Evolutionary conservation across 768 basidiomycete genomes (phyloP).

Genomic region (Termitomyces titanicus): DNA sequence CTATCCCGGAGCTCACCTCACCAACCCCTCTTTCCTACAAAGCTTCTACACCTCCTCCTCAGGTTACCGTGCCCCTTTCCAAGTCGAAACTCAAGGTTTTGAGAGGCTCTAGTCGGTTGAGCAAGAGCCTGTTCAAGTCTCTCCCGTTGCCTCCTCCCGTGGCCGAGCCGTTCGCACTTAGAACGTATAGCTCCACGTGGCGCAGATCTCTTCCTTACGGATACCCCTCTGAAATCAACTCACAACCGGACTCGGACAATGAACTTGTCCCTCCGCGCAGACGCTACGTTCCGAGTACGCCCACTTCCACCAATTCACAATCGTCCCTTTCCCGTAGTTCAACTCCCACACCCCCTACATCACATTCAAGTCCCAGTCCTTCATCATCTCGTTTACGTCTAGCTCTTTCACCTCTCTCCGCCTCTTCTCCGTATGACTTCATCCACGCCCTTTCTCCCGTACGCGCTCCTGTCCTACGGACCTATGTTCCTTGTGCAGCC

Average conservation of each 20-base stretch:
- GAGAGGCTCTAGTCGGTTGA: constrained; percentile 22
- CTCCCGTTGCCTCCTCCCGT: constrained; percentile 41
- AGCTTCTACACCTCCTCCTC: constrained; percentile 10
- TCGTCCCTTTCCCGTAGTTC: constrained; percentile 16
- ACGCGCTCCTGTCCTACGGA: constrained; percentile 64
- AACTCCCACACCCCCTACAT: constrained; percentile 13
- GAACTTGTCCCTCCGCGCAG: constrained; percentile 18
- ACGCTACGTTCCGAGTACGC: constrained; percentile 32
- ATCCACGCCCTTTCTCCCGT: constrained; percentile 53
- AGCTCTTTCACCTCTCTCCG: constrained; percentile 10
- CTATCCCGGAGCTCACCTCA: constrained; percentile 60
- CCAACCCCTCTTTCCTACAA: constrained; percentile 67
- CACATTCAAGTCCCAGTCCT: constrained; percentile 7
- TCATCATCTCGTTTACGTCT: constrained; percentile 4
- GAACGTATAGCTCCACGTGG: constrained; percentile 48
- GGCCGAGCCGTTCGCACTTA: constrained; percentile 41
- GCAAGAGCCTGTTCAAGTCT: constrained; percentile 33
- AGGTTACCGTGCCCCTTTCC: constrained; percentile 4
- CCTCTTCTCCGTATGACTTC: constrained; percentile 57
- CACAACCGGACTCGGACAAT: constrained; percentile 8
- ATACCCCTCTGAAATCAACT: constrained; percentile 1
- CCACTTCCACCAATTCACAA: constrained; percentile 30
- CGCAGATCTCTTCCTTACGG: constrained; percentile 28
- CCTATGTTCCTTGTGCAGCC: constrained; percentile 67
- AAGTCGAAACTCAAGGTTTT: not conserved